These are phyloP conservation scores for Penicillium sumatraense DNA, from an alignment of 2,329 filamentous ascomycete species.

Conservation along the genomic window DNA sequence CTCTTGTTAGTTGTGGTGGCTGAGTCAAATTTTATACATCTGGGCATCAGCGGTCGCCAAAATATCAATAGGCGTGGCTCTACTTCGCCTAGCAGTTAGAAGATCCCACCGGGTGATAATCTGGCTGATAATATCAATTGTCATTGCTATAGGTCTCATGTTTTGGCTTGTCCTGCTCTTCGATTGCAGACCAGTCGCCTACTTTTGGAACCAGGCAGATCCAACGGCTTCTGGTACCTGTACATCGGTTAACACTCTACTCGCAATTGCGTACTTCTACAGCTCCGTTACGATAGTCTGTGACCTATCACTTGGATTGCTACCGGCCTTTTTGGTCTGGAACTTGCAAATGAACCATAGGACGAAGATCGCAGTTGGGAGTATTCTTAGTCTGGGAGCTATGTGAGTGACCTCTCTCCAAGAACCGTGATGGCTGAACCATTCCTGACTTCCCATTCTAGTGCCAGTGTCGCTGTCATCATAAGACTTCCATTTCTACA, in stretches of 20 bases:
- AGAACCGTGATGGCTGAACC: not conserved
- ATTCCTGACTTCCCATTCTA: slow-evolving; percentile 8
- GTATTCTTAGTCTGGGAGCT: slow-evolving; percentile 59
- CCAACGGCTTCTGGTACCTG: slow-evolving; percentile 43
- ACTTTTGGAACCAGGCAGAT: slow-evolving; percentile 49
- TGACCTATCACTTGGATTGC: slow-evolving; percentile 53
- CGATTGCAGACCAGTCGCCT: slow-evolving; percentile 54
- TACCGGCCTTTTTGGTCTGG: slow-evolving; percentile 58
- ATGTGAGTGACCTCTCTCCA: slow-evolving; percentile 28
- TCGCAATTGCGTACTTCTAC: slow-evolving; percentile 48
- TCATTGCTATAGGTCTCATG: slow-evolving; percentile 46
- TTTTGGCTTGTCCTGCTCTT: slow-evolving; percentile 55
- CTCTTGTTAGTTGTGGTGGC: slow-evolving; percentile 46
- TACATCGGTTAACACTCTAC: slow-evolving; percentile 29
- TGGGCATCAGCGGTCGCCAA: slow-evolving; percentile 50
- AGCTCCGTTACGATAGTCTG: slow-evolving; percentile 48
- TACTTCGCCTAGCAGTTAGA: slow-evolving; percentile 52
- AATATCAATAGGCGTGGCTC: slow-evolving; percentile 54
- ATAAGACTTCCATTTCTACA: slow-evolving; percentile 50
- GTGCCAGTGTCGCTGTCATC: slow-evolving; percentile 42
- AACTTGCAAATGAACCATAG: slow-evolving; percentile 56
- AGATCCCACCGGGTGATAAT: slow-evolving; percentile 50
- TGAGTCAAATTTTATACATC: slow-evolving; percentile 56
- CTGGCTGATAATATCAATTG: slow-evolving; percentile 45
- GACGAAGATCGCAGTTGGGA: slow-evolving; percentile 55